Evolutionary conservation across 495 filamentous ascomycete genomes (phyloP).

Genomic region (Parathielavia appendiculata): DNA sequence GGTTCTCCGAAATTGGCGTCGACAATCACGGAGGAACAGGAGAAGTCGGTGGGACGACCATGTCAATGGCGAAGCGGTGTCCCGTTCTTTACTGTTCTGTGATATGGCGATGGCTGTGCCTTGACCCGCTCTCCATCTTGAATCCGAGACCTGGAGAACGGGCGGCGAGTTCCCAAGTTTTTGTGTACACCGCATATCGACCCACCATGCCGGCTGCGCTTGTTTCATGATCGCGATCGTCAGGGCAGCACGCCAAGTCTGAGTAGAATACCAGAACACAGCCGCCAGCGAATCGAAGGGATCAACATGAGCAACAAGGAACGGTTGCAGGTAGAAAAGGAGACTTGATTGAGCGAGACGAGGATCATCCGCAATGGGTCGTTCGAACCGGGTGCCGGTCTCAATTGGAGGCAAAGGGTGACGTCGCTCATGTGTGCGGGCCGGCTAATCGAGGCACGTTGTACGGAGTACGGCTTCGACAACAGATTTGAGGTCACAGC

Average conservation of each 20-base stretch:
- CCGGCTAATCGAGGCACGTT: background rate
- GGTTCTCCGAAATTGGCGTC: background rate
- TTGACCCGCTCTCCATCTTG: background rate
- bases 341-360: background rate
- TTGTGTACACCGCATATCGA: slow-evolving; percentile 10
- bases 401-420: too few relatives aligned
- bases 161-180: background rate
- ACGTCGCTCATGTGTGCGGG: too few relatives aligned
- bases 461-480: background rate
- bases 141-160: background rate
- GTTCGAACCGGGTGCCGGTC: too few relatives aligned
- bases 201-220: slow-evolving; percentile 9
- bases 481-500: background rate
- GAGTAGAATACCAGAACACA: background rate
- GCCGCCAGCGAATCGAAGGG: background rate
- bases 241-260: slow-evolving; percentile 6
- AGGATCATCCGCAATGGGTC: background rate
- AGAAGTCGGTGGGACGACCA: background rate
- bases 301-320: background rate
- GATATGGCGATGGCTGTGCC: slow-evolving; percentile 7
- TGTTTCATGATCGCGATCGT: slow-evolving; percentile 17
- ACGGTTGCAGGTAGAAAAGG: background rate
- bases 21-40: background rate
- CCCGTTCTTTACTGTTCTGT: background rate
- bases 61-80: background rate